A percentile compares a stretch with the other conserved stretches of the same genome.
Conservation (phyloP, 768 basidiomycete genomes). For the Tubosaeta sp. region DNA sequence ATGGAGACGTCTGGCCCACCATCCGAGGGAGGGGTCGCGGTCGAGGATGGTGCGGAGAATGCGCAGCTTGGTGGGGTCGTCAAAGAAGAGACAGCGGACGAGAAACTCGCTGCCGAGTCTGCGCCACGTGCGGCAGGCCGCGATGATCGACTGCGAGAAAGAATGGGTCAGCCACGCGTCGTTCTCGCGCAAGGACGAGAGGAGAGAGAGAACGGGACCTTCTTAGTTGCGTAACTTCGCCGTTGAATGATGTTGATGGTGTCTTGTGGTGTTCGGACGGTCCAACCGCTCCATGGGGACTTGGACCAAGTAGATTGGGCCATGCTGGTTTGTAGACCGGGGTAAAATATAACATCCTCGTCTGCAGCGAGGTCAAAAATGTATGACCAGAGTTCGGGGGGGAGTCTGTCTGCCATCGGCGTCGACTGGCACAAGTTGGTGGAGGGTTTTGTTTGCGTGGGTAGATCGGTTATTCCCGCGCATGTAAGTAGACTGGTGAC, state of each 20-base stretch:
- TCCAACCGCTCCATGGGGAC: slow-evolving; percentile 45
- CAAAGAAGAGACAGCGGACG: slow-evolving; percentile 67
- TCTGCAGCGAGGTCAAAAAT: slow-evolving; percentile 72
- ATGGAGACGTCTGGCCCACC: slow-evolving; percentile 74
- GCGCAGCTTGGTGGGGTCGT: slow-evolving; percentile 51
- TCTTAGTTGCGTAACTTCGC: slow-evolving; percentile 61
- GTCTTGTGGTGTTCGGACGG: slow-evolving; percentile 55
- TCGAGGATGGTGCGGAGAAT: slow-evolving; percentile 50
- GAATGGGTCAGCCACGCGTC: not conserved
- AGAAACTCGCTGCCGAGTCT: slow-evolving; percentile 59
- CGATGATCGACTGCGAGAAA: slow-evolving; percentile 52
- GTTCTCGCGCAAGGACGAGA: not conserved
- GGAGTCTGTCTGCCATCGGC: slow-evolving; percentile 40
- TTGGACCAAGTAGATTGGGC: slow-evolving; percentile 65
- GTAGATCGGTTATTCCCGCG: no score
- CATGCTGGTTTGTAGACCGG: slow-evolving; percentile 57
- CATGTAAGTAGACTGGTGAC: not conserved
- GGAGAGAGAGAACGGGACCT: slow-evolving; percentile 36
- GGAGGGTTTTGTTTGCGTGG: no score
- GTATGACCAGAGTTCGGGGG: slow-evolving; percentile 64
- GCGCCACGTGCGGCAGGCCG: slow-evolving; percentile 64
- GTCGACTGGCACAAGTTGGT: no score
- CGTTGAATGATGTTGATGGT: slow-evolving; percentile 54
- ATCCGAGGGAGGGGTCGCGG: slow-evolving; percentile 50
- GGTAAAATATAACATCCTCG: slow-evolving; percentile 64